Evolutionary conservation across 1,284 basidiomycete genomes (phyloP).

Genomic region (Ganoderma lingzhi): DNA sequence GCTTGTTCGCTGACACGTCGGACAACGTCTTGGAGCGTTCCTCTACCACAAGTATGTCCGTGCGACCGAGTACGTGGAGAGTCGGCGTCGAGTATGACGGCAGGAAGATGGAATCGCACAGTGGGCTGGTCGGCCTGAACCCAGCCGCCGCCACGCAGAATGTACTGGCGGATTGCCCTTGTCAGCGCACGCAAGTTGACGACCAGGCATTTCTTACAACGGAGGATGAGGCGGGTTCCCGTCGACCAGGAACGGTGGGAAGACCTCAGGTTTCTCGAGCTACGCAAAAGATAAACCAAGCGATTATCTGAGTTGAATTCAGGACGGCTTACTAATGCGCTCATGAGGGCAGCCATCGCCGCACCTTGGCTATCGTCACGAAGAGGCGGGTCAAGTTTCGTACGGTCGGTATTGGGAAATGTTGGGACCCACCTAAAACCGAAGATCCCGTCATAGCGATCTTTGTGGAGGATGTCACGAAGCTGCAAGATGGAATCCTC

Average conservation of each 20-base stretch:
- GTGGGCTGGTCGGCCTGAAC: conserved; percentile 62
- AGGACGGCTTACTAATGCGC: conserved; percentile 64
- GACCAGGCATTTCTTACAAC: conserved; percentile 57
- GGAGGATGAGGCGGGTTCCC: conserved; percentile 72
- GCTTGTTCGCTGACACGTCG: conserved; percentile 61
- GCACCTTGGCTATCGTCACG: conserved; percentile 75
- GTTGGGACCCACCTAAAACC: conserved; percentile 68
- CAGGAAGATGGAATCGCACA: conserved; percentile 63
- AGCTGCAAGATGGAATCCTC: conserved; percentile 61
- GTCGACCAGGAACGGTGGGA: conserved; percentile 73
- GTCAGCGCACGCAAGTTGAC: background rate
- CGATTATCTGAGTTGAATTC: background rate
- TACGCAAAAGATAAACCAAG: conserved; percentile 29
- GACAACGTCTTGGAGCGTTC: conserved; percentile 74
- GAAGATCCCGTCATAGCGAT: conserved; percentile 81
- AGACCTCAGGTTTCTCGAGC: conserved; percentile 61
- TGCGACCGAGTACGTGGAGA: conserved; percentile 83
- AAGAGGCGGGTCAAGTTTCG: background rate
- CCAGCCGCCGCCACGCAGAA: conserved; percentile 79
- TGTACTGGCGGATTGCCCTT: conserved; percentile 49
- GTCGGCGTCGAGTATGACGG: conserved; percentile 74
- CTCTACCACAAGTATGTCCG: conserved; percentile 81
- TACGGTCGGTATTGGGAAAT: background rate
- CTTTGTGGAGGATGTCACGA: conserved; percentile 56
- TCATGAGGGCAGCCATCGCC: conserved; percentile 77